phyloP scores from a whole-genome alignment of 805 yeast species.

The Teunomyces kruisii region DNA sequence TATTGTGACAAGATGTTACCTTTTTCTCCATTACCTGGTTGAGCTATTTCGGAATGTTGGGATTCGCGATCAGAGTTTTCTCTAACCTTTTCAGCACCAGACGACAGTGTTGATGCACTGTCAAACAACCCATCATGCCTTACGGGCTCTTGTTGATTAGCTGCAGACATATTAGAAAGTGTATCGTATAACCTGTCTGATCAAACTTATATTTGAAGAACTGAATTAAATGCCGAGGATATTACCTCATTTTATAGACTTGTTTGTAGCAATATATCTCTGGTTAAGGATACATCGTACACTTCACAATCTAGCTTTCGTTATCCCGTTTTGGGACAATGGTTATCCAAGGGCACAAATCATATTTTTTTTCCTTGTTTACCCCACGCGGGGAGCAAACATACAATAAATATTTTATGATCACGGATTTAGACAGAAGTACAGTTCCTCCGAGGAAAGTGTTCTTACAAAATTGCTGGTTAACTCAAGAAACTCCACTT shows the following conservation, averaged over 20 bases:
- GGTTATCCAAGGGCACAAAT: not conserved
- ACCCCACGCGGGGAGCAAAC: not conserved
- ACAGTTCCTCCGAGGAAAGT: not conserved
- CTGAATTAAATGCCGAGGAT: not conserved
- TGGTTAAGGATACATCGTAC: not conserved
- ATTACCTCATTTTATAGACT: not conserved
- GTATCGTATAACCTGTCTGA: not conserved
- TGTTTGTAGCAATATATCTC: not conserved
- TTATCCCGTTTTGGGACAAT: not conserved
- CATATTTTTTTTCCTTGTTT: not conserved
- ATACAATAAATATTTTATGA: not conserved
- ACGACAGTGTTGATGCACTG: conserved; percentile 10
- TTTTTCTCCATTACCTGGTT: conserved; percentile 21
- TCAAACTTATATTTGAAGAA: no score
- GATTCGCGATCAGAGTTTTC: conserved; percentile 17
- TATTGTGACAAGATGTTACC: conserved; percentile 57
- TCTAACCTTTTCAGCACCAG: conserved; percentile 11
- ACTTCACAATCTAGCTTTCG: not conserved
- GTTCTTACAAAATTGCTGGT: no score
- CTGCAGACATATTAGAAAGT: not conserved
- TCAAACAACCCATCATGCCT: conserved; percentile 12
- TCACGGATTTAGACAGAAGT: not conserved
- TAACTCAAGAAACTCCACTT: not conserved
- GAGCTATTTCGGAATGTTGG: conserved; percentile 16
- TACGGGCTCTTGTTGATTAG: not conserved